These are phyloP conservation scores for Fusarium liriodendri DNA, from an alignment of 2,329 filamentous ascomycete genomes.

Conservation along the genomic window DNA sequence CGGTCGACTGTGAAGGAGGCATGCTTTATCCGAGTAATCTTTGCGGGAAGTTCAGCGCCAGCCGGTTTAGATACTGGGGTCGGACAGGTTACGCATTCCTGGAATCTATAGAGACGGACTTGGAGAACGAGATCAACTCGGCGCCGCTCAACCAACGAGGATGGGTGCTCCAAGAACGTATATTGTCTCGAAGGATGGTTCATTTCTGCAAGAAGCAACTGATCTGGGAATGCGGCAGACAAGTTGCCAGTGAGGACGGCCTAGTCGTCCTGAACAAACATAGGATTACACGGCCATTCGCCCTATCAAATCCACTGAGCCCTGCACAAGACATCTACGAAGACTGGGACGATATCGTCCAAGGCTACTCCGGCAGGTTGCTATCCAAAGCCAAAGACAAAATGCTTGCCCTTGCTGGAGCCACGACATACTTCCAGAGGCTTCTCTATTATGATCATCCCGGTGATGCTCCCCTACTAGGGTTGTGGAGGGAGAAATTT, in stretches of 20 bases:
- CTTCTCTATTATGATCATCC: neutral
- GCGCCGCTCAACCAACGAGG: neutral
- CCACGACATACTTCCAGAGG: neutral
- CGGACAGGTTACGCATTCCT: neutral
- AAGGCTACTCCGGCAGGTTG: neutral
- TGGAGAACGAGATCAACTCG: neutral
- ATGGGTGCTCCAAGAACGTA: neutral
- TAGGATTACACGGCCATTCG: neutral
- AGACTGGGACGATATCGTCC: neutral
- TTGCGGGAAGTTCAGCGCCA: neutral
- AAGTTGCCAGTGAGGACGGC: neutral
- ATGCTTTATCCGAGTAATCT: neutral
- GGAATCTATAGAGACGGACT: neutral
- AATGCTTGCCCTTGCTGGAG: neutral
- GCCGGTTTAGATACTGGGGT: neutral
- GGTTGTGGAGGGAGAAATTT: neutral
- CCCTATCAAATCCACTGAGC: neutral
- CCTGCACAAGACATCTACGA: neutral
- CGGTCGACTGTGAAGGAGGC: neutral
- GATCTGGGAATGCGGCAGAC: neutral
- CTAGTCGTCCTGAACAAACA: neutral
- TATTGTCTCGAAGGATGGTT: neutral
- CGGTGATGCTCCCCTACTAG: neutral
- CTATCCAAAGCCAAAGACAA: neutral
- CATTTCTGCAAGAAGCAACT: neutral